Base-by-base conservation (phyloP, 306 rosid genomes). In the Lablab purpureus region DNA sequence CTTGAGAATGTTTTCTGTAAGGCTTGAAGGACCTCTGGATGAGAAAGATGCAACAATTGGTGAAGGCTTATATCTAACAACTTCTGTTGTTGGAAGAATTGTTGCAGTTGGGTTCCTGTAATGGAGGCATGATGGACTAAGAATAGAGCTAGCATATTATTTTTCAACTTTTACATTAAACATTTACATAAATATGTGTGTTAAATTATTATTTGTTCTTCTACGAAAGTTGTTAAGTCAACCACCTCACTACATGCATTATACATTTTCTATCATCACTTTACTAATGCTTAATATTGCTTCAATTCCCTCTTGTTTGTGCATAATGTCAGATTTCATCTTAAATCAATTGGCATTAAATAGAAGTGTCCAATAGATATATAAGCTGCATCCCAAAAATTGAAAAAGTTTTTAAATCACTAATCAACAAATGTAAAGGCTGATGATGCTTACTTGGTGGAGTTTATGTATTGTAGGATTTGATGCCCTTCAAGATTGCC, bases 1-100 rank as follows among this genome's bases (percentile, higher is more conserved):
- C 97, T 95, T 95, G 81, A 95, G 94, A 82, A 95, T 85, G 80
- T 92, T 95, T 87, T 95, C 98, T 67, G 98, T 84, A 21, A 88
- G 91, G 73, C 75, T 67, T n/a, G 95, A 85, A 62, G 99, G 99
- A 69, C 99, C 99, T 76, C 95, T 91, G 0, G 98, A 91, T 25
- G 99, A 95, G 89, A 95, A 95, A 78, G 78, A 87, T 43, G 99
- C 97, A 19, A 95, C 95, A 30, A 73, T 50, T 52, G 99, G 99
- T 45, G 98, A 90, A 32, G 97, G 98, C 66, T 80, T 90, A 30
- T 80, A 28, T 67, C 79, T 80, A 21, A 70, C 78, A 81, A 86
- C 87, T 79, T 81, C 91, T 59, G 62, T 73, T 19, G 99, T 86
- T 73, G 89, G 87, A 81, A 91, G 94, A 82, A 95, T 86, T 82